These are phyloP conservation scores for Puccinia coronata DNA, from an alignment of 1,284 basidiomycete genomes.

Conservation along the genomic window DNA sequence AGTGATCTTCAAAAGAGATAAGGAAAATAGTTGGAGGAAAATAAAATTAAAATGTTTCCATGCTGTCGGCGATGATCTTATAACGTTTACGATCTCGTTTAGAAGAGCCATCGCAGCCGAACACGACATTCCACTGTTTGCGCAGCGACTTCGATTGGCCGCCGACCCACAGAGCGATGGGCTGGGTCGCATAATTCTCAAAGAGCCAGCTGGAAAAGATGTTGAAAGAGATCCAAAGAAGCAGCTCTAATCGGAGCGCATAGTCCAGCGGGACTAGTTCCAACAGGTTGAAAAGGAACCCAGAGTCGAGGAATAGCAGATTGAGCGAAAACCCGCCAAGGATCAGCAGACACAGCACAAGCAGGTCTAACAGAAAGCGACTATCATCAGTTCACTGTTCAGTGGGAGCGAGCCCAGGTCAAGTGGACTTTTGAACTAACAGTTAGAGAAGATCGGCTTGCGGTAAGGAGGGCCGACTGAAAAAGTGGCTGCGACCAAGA, in stretches of 20 bases:
- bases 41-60: not conserved
- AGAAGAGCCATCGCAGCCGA: not conserved
- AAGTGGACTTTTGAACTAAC: conserved; percentile 60
- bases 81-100: conserved; percentile 39
- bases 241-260: conserved; percentile 33
- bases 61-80: conserved; percentile 39
- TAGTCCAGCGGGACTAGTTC: conserved; percentile 23
- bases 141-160: conserved; percentile 16
- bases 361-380: conserved; percentile 16
- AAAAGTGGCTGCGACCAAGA: conserved; percentile 92
- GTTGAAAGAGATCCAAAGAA: conserved; percentile 33
- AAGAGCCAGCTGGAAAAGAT: conserved; percentile 33
- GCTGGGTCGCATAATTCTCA: conserved; percentile 42
- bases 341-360: conserved; percentile 36
- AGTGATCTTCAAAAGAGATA: not conserved
- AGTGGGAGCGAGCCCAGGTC: not conserved
- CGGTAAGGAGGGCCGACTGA: conserved; percentile 96
- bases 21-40: not conserved
- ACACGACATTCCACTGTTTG: conserved; percentile 3
- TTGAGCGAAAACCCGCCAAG: conserved; percentile 34
- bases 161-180: conserved; percentile 42
- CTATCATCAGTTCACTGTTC: not conserved
- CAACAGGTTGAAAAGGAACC: conserved; percentile 28
- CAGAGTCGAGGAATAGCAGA: conserved; percentile 31
- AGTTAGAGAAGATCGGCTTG: conserved; percentile 90